Base-by-base conservation (phyloP, 2,329 filamentous ascomycete species). In the Colletotrichum sp. region DNA sequence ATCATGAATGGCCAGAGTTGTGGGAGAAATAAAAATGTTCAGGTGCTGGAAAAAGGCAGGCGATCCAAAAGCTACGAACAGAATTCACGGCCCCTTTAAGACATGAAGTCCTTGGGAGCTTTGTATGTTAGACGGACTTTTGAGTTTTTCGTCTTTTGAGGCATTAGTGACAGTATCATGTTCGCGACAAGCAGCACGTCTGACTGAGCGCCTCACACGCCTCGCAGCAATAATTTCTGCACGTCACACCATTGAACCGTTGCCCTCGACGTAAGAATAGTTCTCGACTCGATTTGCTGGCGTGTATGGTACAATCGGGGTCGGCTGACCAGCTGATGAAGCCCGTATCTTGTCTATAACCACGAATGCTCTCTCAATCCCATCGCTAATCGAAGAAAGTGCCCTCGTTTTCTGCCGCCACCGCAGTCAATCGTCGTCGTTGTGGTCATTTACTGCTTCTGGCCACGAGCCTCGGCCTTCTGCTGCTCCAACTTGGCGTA, bases 401-500 rank as follows among this genome's bases (percentile, higher is more conserved):
- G 14, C 48, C 55, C 26, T 30, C 21, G 10, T 61, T 70, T 18
- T 34, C n/a, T 55, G 14, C 30, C 21, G 13, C 61, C 32, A 18
- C 61, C 59, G 36, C 28, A 21, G 43, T 21, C 26, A 21, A 10
- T 71, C n/a, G 3, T 30, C 43, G 43, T 52, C 43, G n/a, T 68
- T 14, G 14, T 55, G 13, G 28, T 55, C 39, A 34, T 28, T 66
- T 77, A 78, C 76, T 69, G 75, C 79, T 83, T 83, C 75, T 83
- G 81, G 68, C 82, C 76, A 60, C 77, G 77, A 57, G 76, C 72
- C 72, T 77, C 85, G 72, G 89, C 89, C 75, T 90, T 90, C 84
- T 91, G 84, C 80, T 88, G 86, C 87, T 92, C 91, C 77, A 92
- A 85, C 85, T 90, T 87, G 84, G 84, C 84, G 87, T 92, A 92